Base-by-base conservation (phyloP, 805 yeast genomes). In the Hanseniaspora opuntiae region DNA sequence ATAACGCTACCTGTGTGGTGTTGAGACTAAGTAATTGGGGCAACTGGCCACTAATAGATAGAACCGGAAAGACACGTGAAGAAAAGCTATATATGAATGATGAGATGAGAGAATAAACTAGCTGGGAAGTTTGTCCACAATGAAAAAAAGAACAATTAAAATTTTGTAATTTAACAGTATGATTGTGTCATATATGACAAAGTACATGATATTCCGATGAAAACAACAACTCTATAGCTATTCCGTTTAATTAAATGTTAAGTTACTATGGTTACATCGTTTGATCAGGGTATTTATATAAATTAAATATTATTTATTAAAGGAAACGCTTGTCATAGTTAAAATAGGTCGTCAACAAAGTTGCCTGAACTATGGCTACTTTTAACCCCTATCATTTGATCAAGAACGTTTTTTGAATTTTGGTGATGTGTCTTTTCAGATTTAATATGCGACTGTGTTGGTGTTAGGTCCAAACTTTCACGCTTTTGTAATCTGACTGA, bases 1-100 rank as follows among this genome's bases (percentile, higher is more conserved):
- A 93, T 65, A 93, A 93, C 67, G 95, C 97, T n/a, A 87, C 97
- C 2, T 87, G 96, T 64, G 62, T 84, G 57, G 85, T 93, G 4
- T 67, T 90, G 11, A 71, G 94, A 56, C 70, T 93, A 54, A 74
- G 76, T 36, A 96, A 96, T 10, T 93, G 98, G 98, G 96, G 96
- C 6, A 76, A 79, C 53, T 93, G 98, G 97, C 90, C 93, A 8
- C 68, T 76, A 54, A 62, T 72, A 4, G 97, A 90, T 68, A 70
- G 95, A 47, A 87, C 97, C 0, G 97, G 96, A 0, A 76, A 74
- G 45, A 65, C 78, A 54, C 74, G 98, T 57, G 96, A 85, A 65
- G 82, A 82, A 55, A 74, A 85, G 59, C 67, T 84, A 62, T 72
- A 46, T 46, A 48, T 44, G 20, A 37, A 39, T 17, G 56, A 48